phyloP scores from a whole-genome alignment of 129 eudicot genomes.

The Flaveria ramosissima region DNA sequence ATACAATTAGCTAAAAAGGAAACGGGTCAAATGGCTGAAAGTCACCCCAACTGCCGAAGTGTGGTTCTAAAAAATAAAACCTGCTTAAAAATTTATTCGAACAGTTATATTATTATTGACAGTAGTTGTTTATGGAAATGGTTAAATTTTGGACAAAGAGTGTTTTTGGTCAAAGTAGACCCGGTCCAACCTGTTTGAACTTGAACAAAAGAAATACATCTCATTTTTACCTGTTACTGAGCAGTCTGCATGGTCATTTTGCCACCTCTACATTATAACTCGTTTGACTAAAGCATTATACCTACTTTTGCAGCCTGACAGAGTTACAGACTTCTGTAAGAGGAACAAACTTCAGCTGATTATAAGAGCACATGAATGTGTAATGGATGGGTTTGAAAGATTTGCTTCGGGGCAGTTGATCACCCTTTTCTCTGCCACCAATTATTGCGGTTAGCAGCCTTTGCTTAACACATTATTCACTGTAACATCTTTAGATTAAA shows the following conservation, averaged over 20 bases:
- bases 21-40: neutral
- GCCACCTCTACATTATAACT: neutral
- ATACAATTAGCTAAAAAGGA: neutral
- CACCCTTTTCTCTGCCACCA: conserved; percentile 97
- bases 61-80: neutral
- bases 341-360: conserved; percentile 85
- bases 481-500: neutral
- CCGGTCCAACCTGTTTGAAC: neutral
- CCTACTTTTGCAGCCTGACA: conserved; percentile 76
- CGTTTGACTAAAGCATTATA: neutral
- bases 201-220: neutral
- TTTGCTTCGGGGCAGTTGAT: conserved; percentile 97
- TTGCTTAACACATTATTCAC: conserved; percentile 5
- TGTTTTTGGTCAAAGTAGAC: neutral
- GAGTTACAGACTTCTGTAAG: conserved; percentile 93
- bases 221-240: neutral
- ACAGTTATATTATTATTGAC: neutral
- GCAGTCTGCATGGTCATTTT: neutral
- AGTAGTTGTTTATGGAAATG: neutral
- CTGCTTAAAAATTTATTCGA: neutral
- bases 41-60: neutral
- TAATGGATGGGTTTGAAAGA: conserved; percentile 93
- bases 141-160: neutral
- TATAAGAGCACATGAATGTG: conserved; percentile 97
- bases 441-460: conserved; percentile 76